Percentiles rank a stretch among this genome's conserved stretches.
These are phyloP conservation scores for Fusarium brevicatenulatum DNA, from an alignment of 2,329 filamentous ascomycete genomes.

Conservation along the genomic window DNA sequence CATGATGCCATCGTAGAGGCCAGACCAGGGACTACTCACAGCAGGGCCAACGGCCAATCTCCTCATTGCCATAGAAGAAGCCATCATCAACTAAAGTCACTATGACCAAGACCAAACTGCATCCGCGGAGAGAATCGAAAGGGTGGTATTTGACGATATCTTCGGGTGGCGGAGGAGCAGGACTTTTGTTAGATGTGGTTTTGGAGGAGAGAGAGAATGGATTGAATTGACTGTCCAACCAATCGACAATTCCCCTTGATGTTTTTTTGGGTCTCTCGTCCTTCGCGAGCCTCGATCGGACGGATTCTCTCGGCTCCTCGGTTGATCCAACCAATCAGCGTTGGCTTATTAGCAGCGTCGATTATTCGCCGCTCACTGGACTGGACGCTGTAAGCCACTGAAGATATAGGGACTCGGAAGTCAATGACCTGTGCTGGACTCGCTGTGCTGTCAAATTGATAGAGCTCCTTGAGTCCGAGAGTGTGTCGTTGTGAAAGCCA, in stretches of 20 bases:
- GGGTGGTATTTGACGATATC: slow-evolving; percentile 32
- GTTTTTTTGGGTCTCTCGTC: slow-evolving; percentile 40
- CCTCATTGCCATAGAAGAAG: slow-evolving; percentile 73
- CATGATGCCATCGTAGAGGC: slow-evolving; percentile 28
- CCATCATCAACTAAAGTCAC: slow-evolving; percentile 56
- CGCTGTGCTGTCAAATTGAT: not conserved
- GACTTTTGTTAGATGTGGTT: slow-evolving; percentile 40
- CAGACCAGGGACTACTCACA: slow-evolving; percentile 56
- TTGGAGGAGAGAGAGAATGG: slow-evolving; percentile 21
- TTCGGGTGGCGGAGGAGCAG: slow-evolving; percentile 42
- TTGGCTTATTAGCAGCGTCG: slow-evolving; percentile 42
- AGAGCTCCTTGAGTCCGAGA: slow-evolving; percentile 8
- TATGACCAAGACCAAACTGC: slow-evolving; percentile 46
- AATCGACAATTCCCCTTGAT: slow-evolving; percentile 40
- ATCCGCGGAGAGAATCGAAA: slow-evolving; percentile 46
- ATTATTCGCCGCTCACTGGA: slow-evolving; percentile 21
- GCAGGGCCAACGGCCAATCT: slow-evolving; percentile 66
- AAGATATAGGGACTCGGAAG: slow-evolving; percentile 26
- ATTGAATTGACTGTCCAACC: slow-evolving; percentile 29
- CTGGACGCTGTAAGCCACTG: slow-evolving; percentile 28
- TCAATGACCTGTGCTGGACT: slow-evolving; percentile 6
- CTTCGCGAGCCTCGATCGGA: slow-evolving; percentile 43
- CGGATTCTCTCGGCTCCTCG: slow-evolving; percentile 50
- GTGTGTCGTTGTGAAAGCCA: not conserved
- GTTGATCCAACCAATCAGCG: slow-evolving; percentile 50